Conservation (phyloP, 768 basidiomycete genomes). For the Candolleomyces eurysporus region DNA sequence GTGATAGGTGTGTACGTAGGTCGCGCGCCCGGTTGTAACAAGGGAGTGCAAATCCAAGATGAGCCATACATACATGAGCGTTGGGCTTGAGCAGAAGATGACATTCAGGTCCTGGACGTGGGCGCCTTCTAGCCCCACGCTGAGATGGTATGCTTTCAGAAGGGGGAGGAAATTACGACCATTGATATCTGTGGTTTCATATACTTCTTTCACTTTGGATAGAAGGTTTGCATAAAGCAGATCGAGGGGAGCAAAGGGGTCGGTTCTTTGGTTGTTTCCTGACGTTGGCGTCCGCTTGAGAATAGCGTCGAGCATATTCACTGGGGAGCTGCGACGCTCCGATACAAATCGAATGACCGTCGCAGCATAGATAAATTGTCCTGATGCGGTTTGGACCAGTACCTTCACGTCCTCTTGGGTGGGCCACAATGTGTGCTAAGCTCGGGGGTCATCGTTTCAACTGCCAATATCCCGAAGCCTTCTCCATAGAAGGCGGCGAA, state of each 20-base stretch:
- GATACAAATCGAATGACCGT: constrained; percentile 11
- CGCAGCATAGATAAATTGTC: background rate
- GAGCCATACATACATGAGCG: background rate
- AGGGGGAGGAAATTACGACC: background rate
- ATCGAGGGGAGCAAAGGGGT: background rate
- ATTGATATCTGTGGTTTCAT: background rate
- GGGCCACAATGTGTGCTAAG: constrained; percentile 9
- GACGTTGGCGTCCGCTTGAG: background rate
- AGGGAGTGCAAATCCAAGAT: background rate
- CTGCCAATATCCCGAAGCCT: constrained; percentile 2
- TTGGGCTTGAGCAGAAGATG: background rate
- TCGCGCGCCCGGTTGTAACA: background rate
- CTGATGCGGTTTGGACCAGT: background rate
- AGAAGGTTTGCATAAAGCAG: constrained; percentile 3
- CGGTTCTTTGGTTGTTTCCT: background rate
- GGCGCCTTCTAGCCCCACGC: background rate
- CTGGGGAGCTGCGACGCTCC: constrained; percentile 8
- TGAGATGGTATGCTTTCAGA: background rate
- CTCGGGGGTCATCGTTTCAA: background rate
- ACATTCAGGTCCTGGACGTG: background rate
- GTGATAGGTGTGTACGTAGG: background rate
- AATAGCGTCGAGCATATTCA: background rate
- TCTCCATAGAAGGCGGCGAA: background rate
- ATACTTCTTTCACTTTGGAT: background rate
- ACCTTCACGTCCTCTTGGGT: background rate